A percentile compares a stretch with the other conserved stretches of the same genome.
These are phyloP conservation scores for Penicillium roqueforti DNA, from an alignment of 495 filamentous ascomycete species.

Conservation along the genomic window DNA sequence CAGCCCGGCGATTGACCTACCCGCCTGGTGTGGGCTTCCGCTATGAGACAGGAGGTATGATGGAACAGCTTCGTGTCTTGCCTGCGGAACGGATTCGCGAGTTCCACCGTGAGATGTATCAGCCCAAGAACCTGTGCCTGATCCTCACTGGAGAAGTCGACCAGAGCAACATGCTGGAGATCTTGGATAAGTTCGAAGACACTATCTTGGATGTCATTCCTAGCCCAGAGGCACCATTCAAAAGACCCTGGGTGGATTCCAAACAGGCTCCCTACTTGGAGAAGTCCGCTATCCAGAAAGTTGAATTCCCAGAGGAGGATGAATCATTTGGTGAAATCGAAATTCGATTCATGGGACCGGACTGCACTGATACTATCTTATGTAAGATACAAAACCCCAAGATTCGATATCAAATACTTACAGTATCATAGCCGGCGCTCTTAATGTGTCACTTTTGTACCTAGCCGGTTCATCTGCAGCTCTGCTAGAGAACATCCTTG, in stretches of 20 bases:
- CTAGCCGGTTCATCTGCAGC: constrained; percentile 90
- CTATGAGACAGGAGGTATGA: constrained; percentile 97
- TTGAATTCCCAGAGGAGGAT: constrained; percentile 96
- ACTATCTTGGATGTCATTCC: constrained; percentile 80
- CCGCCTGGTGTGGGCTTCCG: constrained; percentile 87
- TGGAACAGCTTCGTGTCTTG: constrained; percentile 80
- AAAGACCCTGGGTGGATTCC: constrained; percentile 87
- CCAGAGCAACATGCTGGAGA: constrained; percentile 71
- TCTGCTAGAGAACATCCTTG: constrained; percentile 82
- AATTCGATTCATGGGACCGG: constrained; percentile 80
- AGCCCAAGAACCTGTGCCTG: constrained; percentile 90
- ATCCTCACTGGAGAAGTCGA: constrained; percentile 87
- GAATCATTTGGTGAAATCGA: constrained; percentile 84
- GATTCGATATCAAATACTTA: constrained; percentile 13
- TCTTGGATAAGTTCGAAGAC: constrained; percentile 84
- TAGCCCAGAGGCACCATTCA: constrained; percentile 67
- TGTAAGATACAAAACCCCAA: constrained; percentile 33
- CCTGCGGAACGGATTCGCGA: constrained; percentile 83
- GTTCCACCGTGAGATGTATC: constrained; percentile 97
- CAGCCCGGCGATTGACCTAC: constrained; percentile 72
- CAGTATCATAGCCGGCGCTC: constrained; percentile 50
- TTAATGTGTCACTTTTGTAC: constrained; percentile 76
- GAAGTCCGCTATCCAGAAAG: constrained; percentile 64
- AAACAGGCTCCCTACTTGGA: constrained; percentile 65
- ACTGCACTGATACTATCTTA: constrained; percentile 58